Evolutionary conservation across 495 filamentous ascomycete genomes (phyloP).

Genomic region (Tetracladium marchalianum): DNA sequence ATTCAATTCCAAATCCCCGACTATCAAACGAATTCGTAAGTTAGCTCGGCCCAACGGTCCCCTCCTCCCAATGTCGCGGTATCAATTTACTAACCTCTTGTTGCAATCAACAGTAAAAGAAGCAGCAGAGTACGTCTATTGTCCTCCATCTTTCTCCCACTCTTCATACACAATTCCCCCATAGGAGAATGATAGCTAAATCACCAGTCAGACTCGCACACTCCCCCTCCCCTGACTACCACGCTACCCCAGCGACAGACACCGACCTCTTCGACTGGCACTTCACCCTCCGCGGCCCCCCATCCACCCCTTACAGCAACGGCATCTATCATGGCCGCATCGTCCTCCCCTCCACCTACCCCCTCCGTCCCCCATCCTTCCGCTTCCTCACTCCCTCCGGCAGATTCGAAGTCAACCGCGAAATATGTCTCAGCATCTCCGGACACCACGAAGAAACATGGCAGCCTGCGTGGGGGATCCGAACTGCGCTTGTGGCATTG

Average conservation of each 20-base stretch:
- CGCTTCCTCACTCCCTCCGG: conserved; percentile 89
- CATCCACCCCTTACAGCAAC: conserved; percentile 59
- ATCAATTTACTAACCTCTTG: not conserved
- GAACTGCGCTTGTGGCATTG: conserved; percentile 60
- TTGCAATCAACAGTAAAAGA: not conserved
- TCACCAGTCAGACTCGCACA: conserved; percentile 40
- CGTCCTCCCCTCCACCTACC: conserved; percentile 78
- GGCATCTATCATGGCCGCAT: conserved; percentile 97
- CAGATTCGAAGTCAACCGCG: conserved; percentile 91
- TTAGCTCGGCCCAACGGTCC: not conserved
- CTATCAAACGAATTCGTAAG: conserved; percentile 68
- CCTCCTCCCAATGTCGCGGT: not conserved
- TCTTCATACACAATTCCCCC: too few relatives aligned
- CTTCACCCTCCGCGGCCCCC: conserved; percentile 92
- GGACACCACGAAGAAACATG: conserved; percentile 97
- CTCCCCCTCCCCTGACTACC: conserved; percentile 70
- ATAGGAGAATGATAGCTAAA: conserved; percentile 20
- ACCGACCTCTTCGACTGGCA: conserved; percentile 95
- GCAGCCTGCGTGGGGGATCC: conserved; percentile 95
- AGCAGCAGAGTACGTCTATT: conserved; percentile 6
- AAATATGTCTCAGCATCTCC: conserved; percentile 88
- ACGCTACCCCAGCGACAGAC: conserved; percentile 68
- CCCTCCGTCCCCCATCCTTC: conserved; percentile 81
- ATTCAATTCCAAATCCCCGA: conserved; percentile 71
- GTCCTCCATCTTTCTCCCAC: conserved; percentile 2